A percentile compares a stretch with the other conserved stretches of the same genome.
Evolutionary conservation across 345 rosid genomes (phyloP).

Genomic region (Cardamine resedifolia): DNA sequence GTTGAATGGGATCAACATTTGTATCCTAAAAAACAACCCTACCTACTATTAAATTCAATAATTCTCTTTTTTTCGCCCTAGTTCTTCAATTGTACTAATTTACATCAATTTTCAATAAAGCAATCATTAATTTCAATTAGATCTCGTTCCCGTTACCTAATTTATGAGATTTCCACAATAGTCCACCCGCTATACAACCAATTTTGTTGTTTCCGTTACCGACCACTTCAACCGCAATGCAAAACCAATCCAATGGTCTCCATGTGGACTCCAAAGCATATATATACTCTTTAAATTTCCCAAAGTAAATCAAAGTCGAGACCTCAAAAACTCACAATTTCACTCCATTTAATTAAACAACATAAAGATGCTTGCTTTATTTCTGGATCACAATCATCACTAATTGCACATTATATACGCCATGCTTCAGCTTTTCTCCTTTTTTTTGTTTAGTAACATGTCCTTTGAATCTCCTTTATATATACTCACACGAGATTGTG

Average conservation of each 20-base stretch:
- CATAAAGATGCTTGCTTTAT: slow-evolving; percentile 25
- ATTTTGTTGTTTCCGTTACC: too few species aligned
- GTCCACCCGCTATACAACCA: neutral
- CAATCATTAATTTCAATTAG: neutral
- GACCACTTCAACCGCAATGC: neutral
- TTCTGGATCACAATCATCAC: slow-evolving; percentile 42
- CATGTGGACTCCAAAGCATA: slow-evolving; percentile 31
- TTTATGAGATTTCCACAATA: neutral
- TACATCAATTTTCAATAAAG: neutral
- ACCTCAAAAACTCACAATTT: slow-evolving; percentile 32
- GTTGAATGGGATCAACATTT: too few species aligned
- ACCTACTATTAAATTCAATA: too few species aligned
- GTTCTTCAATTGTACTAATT: neutral
- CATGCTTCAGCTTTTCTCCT: slow-evolving; percentile 13
- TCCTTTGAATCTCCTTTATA: neutral
- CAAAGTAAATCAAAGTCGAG: slow-evolving; percentile 25
- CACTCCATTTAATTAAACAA: neutral
- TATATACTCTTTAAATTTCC: neutral
- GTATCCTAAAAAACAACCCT: too few species aligned
- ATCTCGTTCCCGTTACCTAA: neutral
- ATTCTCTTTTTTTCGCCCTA: neutral
- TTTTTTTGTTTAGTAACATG: neutral
- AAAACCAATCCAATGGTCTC: slow-evolving; percentile 11
- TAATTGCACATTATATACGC: slow-evolving; percentile 23
- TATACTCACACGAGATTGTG: slow-evolving; percentile 28